Base-by-base conservation (phyloP, 192 early-diverging fungal genomes). In the Coemansia sp. region DNA sequence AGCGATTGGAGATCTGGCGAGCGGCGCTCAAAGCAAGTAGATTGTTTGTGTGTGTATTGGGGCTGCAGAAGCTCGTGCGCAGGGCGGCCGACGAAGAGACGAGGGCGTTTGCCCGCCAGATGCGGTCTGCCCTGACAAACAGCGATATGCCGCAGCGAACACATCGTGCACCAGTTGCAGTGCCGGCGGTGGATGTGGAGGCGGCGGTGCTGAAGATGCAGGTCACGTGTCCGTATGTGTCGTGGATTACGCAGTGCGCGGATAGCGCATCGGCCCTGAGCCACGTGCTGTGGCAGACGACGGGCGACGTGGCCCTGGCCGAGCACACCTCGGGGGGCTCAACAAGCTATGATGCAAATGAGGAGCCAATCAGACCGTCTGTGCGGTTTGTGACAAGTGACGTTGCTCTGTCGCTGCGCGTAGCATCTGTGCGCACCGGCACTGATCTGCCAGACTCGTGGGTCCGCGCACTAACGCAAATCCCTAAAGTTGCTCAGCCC, bases 91-190 rank as follows among this genome's bases (percentile, higher is more conserved):
- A 46, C 10, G 52, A 37, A 3, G 77, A 67, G 15, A 64, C 72
- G 10, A 60, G 68, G 2, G 76, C 70, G 42, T 79, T 79, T 68
- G 76, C 64, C 2, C 60, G 71, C 17, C 67, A 70, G 57, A 64
- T 79, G 66, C 76, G 76, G 21, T 8, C 20, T n/a, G 37, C 57
- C 3, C 31, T 79, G 7, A 69, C 52, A 37, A 66, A 66, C 22
- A 28, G 22, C 22, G 15, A 5, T 21, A 4, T 15, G 19, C 17
- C 25, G 12, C 21, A 23, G 17, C 21, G 40, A 42, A 17, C n/a
- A 46, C 26, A 15, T 36, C 34, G 8, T 31, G 22, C 26, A 14
- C 28, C n/a, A n/a, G n/a, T n/a, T n/a, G n/a, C n/a, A n/a, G n/a
- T n/a, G 54, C 12, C n/a, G 62, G 40, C 40, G 11, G 68, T 60